phyloP scores from a whole-genome alignment of 2,329 filamentous ascomycete genomes.

The Lachnellula cervina region DNA sequence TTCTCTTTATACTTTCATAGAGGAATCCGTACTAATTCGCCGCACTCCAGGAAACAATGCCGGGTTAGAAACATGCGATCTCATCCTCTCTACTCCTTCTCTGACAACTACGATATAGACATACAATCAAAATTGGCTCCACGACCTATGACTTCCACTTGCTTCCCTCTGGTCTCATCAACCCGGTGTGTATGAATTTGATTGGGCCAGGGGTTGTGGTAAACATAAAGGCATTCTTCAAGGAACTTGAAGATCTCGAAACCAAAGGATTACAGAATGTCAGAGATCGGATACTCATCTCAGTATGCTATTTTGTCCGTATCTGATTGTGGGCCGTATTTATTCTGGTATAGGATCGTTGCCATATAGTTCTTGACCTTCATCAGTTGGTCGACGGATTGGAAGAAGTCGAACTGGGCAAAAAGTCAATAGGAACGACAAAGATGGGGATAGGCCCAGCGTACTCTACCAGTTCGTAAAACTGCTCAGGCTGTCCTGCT shows the following conservation, averaged over 20 bases:
- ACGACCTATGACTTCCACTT: constrained; percentile 48
- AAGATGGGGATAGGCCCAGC: constrained; percentile 48
- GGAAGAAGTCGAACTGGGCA: constrained; percentile 51
- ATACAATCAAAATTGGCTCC: constrained; percentile 38
- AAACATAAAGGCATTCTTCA: constrained; percentile 62
- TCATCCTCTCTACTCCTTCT: neutral
- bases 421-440: constrained; percentile 41
- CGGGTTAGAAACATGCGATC: constrained; percentile 32
- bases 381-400: constrained; percentile 65
- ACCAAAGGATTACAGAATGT: constrained; percentile 53
- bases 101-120: constrained; percentile 34
- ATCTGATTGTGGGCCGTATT: too few relatives aligned
- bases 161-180: constrained; percentile 66
- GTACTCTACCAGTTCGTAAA: constrained; percentile 44
- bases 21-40: neutral
- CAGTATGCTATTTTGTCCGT: constrained; percentile 22
- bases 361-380: constrained; percentile 60
- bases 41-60: constrained; percentile 46
- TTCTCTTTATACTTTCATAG: neutral
- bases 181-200: constrained; percentile 65
- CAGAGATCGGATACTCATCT: constrained; percentile 58
- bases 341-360: constrained; percentile 32
- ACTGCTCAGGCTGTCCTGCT: too few relatives aligned
- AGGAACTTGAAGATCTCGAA: constrained; percentile 56
- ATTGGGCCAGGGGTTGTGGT: constrained; percentile 68